A percentile compares a stretch with the other conserved stretches of the same genome.
phyloP scores from a whole-genome alignment of 495 filamentous ascomycete genomes.

The Oleoguttula mirabilis region DNA sequence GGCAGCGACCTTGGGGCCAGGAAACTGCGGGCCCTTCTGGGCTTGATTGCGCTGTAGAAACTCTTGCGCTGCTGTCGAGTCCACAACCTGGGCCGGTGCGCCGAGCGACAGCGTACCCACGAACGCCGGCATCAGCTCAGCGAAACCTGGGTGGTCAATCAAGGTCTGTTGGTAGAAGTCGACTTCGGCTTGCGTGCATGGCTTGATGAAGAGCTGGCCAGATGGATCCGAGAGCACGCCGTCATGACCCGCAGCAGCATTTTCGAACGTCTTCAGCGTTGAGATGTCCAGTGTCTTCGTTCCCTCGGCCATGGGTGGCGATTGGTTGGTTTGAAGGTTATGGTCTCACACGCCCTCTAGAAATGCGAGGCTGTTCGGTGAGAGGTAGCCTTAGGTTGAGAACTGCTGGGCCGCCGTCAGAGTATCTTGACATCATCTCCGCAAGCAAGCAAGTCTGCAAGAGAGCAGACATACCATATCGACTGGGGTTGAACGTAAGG shows the following conservation, averaged over 20 bases:
- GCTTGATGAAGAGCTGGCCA: constrained; percentile 86
- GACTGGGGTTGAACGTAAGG: too few relatives aligned
- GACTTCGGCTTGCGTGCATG: constrained; percentile 76
- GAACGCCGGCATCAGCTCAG: constrained; percentile 70
- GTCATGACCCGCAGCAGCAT: constrained; percentile 87
- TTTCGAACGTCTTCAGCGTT: constrained; percentile 54
- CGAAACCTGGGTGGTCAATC: constrained; percentile 54
- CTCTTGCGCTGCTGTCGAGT: constrained; percentile 25
- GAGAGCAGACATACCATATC: too few relatives aligned
- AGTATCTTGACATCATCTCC: too few relatives aligned
- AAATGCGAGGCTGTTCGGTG: too few relatives aligned
- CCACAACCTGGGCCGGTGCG: constrained; percentile 40
- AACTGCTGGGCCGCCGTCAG: too few relatives aligned
- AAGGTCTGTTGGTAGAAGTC: constrained; percentile 77
- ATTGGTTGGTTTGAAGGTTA: background rate
- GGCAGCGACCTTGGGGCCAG: constrained; percentile 41
- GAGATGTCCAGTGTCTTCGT: constrained; percentile 25
- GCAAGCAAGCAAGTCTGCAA: too few relatives aligned
- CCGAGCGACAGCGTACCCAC: constrained; percentile 60
- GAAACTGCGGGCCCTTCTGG: constrained; percentile 7
- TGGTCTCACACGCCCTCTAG: too few relatives aligned
- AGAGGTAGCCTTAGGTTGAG: too few relatives aligned
- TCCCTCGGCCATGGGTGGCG: constrained; percentile 9
- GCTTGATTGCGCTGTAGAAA: background rate
- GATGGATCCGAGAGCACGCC: constrained; percentile 78